Conservation (phyloP, 1,139 yeast species). For the Spencermartinsiella ligniputridi region DNA sequence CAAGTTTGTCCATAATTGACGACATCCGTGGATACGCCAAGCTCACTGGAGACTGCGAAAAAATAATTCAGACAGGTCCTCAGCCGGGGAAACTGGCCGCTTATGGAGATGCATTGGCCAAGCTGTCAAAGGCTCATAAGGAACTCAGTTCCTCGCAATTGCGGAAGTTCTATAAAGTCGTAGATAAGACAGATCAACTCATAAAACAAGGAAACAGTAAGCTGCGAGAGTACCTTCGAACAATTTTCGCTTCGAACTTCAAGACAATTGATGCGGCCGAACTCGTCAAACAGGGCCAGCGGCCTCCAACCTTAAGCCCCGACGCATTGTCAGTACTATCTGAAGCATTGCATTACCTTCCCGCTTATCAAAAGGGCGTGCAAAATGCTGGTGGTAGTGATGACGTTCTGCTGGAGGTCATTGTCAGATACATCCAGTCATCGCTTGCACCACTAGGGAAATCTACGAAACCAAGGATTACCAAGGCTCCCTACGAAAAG, state of each 20-base stretch:
- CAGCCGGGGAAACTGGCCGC: conserved; percentile 13
- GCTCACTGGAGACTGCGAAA: conserved; percentile 30
- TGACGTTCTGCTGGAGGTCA: conserved; percentile 42
- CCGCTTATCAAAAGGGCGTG: conserved; percentile 30
- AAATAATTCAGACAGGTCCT: conserved; percentile 24
- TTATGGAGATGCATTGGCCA: conserved; percentile 23
- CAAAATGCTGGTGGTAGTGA: conserved; percentile 26
- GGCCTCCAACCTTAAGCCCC: conserved; percentile 19
- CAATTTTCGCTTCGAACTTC: conserved; percentile 20
- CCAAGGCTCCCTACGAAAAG: conserved; percentile 50
- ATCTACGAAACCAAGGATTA: conserved; percentile 30
- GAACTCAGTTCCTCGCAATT: conserved; percentile 26
- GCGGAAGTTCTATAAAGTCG: conserved; percentile 29
- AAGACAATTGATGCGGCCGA: conserved; percentile 24
- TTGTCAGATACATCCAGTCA: conserved; percentile 43
- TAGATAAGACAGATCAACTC: conserved; percentile 26
- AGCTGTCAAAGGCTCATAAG: conserved; percentile 22
- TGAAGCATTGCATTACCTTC: conserved; percentile 20
- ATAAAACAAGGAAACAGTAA: conserved; percentile 22
- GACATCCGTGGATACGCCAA: conserved; percentile 65
- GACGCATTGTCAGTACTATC: conserved; percentile 8
- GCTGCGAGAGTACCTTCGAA: conserved; percentile 23
- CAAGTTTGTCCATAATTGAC: conserved; percentile 55
- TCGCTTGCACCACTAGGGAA: conserved; percentile 43
- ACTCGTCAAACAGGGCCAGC: conserved; percentile 14